Conservation (phyloP, 2,329 filamentous ascomycete species). For the Ophidiomyces ophidiicola region DNA sequence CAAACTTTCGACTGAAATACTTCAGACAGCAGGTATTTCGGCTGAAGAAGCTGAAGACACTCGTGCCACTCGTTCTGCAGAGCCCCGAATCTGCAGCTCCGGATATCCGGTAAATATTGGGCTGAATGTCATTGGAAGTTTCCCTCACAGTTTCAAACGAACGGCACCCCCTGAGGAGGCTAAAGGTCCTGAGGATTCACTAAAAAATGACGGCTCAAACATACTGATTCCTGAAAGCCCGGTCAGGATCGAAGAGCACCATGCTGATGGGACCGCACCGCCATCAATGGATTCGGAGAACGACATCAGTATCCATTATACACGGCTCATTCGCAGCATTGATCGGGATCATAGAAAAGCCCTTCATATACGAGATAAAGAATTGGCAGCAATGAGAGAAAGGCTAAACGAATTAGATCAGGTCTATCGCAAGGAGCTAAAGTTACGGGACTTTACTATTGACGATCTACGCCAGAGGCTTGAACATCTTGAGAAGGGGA, state of each 20-base stretch:
- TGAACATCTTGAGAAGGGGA: constrained; percentile 17
- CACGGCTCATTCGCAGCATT: constrained; percentile 22
- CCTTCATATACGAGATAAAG: constrained; percentile 21
- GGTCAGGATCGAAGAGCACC: constrained; percentile 14
- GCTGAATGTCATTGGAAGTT: constrained; percentile 11
- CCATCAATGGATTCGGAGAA: constrained; percentile 24
- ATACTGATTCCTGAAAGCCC: constrained; percentile 12
- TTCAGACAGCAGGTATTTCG: not conserved
- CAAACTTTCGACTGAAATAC: constrained; percentile 16
- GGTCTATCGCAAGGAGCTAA: constrained; percentile 23
- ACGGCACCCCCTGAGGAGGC: not conserved
- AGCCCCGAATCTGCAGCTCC: constrained; percentile 11
- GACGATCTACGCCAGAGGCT: constrained; percentile 21
- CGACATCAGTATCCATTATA: constrained; percentile 23
- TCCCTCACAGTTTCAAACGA: constrained; percentile 5
- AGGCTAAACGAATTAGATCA: constrained; percentile 23
- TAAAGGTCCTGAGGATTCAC: no score
- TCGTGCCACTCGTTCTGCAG: constrained; percentile 12
- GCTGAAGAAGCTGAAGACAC: not conserved
- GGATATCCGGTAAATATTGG: constrained; percentile 3
- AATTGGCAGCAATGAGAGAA: constrained; percentile 20
- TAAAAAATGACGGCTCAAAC: not conserved
- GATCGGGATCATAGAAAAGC: constrained; percentile 22
- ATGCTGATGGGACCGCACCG: constrained; percentile 16
- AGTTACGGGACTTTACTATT: constrained; percentile 21